Evolutionary conservation across 1,139 yeast species (phyloP), one percentile per base, ranked within the genome.

Genomic region (Groenewaldozyma sp.): DNA sequence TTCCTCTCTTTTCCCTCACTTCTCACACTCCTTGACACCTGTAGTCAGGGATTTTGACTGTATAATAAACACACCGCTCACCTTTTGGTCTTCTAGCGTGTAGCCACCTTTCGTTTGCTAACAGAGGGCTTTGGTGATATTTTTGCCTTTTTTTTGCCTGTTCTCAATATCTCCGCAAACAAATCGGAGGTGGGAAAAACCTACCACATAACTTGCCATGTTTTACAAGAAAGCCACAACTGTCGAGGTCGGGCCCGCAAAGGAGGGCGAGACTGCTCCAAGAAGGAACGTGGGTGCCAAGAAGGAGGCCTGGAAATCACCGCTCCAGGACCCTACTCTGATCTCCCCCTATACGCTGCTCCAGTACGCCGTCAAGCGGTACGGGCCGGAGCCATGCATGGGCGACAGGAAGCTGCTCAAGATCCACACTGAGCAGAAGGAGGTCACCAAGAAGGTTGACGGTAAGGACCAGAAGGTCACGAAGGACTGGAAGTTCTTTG

Each of bases 181-280:
- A n/a, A n/a, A n/a, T n/a, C n/a, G n/a, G n/a, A n/a, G n/a, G n/a
- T n/a, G n/a, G n/a, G n/a, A n/a, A n/a, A n/a, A n/a, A n/a, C n/a
- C n/a, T n/a, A n/a, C 26, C 26, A 7, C 26, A 28, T 9, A 13
- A 9, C 18, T 28, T 14, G 18, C 16, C 31, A 29, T 29, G 33
- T 9, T 29, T 9, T 29, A 16, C 22, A 29, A 29, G n/a, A 13
- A 19, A 4, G 21, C 14, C 10, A 5, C 19, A 11, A 16, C 73
- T 43, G 88, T 82, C 29, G 77, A 78, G 28, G 93, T 83, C 28
- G 94, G 94, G 28, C 80, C 81, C 44, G 88, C 91, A 31, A 74
- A 74, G 54, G 73, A 75, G 9, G 93, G 94, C 45, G 96, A 88
- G 65, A 82, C 95, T 22, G 94, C 95, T 3, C 94, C 94, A 48